A percentile compares a stretch with the other conserved stretches of the same genome.
These are phyloP conservation scores for Ustulina deusta DNA, from an alignment of 2,329 filamentous ascomycete species.

Conservation along the genomic window DNA sequence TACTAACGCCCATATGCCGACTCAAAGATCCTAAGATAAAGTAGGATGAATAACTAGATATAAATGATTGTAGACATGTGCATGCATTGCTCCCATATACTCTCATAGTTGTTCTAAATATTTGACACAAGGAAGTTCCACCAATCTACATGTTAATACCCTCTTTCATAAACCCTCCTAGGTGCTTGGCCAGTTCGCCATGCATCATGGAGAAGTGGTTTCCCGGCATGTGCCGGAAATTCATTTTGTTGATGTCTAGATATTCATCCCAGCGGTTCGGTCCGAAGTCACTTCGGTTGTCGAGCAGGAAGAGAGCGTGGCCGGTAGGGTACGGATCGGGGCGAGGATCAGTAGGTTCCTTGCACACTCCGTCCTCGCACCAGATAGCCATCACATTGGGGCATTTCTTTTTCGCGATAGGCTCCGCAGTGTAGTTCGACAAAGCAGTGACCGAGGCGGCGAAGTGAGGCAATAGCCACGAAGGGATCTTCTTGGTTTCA, in stretches of 20 bases:
- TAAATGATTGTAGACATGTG: slow-evolving; percentile 32
- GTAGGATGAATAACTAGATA: slow-evolving; percentile 8
- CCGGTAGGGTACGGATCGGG: slow-evolving; percentile 70
- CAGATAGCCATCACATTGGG: slow-evolving; percentile 75
- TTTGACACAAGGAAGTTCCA: neutral
- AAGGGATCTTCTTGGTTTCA: slow-evolving; percentile 68
- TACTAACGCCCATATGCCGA: slow-evolving; percentile 13
- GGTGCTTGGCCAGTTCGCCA: slow-evolving; percentile 57
- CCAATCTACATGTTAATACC: slow-evolving; percentile 46
- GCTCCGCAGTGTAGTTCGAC: slow-evolving; percentile 75
- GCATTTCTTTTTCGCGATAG: slow-evolving; percentile 68
- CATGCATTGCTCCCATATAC: slow-evolving; percentile 13
- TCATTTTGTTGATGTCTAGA: slow-evolving; percentile 70
- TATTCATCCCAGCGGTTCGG: slow-evolving; percentile 78
- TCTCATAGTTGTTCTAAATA: slow-evolving; percentile 4
- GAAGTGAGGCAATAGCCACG: slow-evolving; percentile 82
- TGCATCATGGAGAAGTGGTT: slow-evolving; percentile 85
- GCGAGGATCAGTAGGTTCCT: slow-evolving; percentile 72
- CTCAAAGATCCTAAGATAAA: neutral
- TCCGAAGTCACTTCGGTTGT: slow-evolving; percentile 78
- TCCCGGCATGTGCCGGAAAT: slow-evolving; percentile 74
- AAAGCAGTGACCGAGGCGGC: slow-evolving; percentile 75
- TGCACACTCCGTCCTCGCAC: slow-evolving; percentile 80
- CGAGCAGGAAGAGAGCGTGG: slow-evolving; percentile 76
- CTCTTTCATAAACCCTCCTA: slow-evolving; percentile 51